Conservation (phyloP, 192 early-diverging fungal species). For the Linnemannia schmuckeri region DNA sequence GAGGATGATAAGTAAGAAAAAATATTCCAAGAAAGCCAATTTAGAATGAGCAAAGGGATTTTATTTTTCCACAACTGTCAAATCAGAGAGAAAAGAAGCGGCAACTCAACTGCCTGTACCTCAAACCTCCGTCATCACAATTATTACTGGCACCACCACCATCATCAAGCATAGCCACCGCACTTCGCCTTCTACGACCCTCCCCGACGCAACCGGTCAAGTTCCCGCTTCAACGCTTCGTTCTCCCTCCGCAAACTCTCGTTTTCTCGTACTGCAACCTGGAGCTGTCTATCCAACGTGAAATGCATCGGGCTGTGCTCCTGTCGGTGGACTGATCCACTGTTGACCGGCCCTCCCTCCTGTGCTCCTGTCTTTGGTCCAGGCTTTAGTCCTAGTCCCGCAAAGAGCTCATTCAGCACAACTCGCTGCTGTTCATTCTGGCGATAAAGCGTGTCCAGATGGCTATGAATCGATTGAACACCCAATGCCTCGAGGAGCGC, state of each 20-base stretch:
- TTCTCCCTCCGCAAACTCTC: slow-evolving; percentile 34
- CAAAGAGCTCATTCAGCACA: slow-evolving; percentile 53
- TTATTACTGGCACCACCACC: background rate
- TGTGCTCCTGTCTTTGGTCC: background rate
- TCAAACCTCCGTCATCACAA: background rate
- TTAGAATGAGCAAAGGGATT: too few species aligned
- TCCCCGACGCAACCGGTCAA: slow-evolving; percentile 42
- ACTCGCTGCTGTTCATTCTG: slow-evolving; percentile 63
- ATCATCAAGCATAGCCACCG: background rate
- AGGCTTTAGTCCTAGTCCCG: slow-evolving; percentile 34
- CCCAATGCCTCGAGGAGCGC: slow-evolving; percentile 28
- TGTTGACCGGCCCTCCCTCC: background rate
- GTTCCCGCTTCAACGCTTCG: slow-evolving; percentile 32
- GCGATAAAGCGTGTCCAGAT: slow-evolving; percentile 59
- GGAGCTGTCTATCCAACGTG: slow-evolving; percentile 37
- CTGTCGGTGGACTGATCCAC: slow-evolving; percentile 20
- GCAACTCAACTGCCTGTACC: background rate
- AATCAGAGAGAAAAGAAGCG: background rate
- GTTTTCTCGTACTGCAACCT: slow-evolving; percentile 29
- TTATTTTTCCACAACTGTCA: too few species aligned
- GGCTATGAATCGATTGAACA: slow-evolving; percentile 19
- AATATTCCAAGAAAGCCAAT: background rate
- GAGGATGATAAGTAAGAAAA: background rate
- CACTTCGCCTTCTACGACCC: slow-evolving; percentile 2
- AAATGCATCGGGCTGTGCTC: slow-evolving; percentile 5